Conservation (phyloP, 2,329 filamentous ascomycete genomes). For the Colletotrichum graminicola region DNA sequence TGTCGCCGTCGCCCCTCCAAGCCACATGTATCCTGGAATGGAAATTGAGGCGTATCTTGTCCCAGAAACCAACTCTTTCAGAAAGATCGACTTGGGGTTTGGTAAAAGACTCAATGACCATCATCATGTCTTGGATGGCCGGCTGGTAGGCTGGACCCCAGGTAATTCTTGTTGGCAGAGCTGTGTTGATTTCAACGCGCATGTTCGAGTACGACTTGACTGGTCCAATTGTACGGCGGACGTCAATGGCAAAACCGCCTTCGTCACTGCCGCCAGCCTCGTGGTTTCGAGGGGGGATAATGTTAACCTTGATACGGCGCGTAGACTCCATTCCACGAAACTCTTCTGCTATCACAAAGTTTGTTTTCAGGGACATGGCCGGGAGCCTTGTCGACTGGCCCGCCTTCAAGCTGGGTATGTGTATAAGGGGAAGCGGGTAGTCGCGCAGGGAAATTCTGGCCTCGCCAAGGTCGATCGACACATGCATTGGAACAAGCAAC, state of each 20-base stretch:
- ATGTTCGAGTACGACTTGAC: conserved; percentile 98
- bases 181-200: conserved; percentile 91
- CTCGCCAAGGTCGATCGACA: conserved; percentile 92
- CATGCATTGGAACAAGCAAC: conserved; percentile 88
- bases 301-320: conserved; percentile 83
- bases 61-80: conserved; percentile 96
- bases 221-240: conserved; percentile 90
- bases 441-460: conserved; percentile 88
- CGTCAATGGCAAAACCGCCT: conserved; percentile 83
- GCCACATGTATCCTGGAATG: conserved; percentile 90
- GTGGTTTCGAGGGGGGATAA: conserved; percentile 79
- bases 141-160: conserved; percentile 99
- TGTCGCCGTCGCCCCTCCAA: conserved; percentile 96
- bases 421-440: conserved; percentile 91
- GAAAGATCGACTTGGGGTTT: conserved; percentile 95
- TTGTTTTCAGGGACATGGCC: conserved; percentile 85
- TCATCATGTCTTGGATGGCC: conserved; percentile 99
- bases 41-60: conserved; percentile 94
- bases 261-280: conserved; percentile 67
- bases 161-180: conserved; percentile 90
- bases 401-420: conserved; percentile 85
- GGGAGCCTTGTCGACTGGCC: conserved; percentile 84
- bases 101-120: conserved; percentile 96
- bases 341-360: conserved; percentile 97
- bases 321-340: conserved; percentile 85